Evolutionary conservation across 371 early-diverging fungal species (phyloP).

Genomic region (Syncephalastrum monosporum): DNA sequence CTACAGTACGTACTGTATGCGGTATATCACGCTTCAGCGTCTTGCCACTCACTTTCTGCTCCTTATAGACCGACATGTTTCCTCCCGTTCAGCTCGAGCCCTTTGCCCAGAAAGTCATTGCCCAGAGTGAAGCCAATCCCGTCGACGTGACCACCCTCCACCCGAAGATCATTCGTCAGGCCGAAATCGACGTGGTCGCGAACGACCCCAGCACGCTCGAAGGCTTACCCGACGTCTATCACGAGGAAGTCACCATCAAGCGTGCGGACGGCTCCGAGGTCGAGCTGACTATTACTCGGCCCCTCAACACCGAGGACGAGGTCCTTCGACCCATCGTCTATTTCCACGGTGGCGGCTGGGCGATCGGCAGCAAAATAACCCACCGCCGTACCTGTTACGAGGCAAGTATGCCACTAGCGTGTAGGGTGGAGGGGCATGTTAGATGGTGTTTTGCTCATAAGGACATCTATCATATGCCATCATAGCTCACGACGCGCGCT

Average conservation of each 20-base stretch:
- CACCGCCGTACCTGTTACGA: constrained; percentile 7
- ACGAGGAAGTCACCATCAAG: not conserved
- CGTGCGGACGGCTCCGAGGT: constrained; percentile 5
- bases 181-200: no score
- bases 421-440: no score
- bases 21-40: no score
- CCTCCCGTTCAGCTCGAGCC: constrained; percentile 2
- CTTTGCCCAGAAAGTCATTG: not conserved
- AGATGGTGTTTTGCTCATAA: no score
- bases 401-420: constrained; percentile 4
- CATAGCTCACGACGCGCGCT: constrained; percentile 9
- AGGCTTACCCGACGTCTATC: not conserved
- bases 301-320: constrained; percentile 7
- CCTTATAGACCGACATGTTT: not conserved
- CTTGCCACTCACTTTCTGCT: not conserved
- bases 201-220: not conserved
- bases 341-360: constrained; percentile 23
- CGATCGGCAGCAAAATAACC: constrained; percentile 14
- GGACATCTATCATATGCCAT: no score
- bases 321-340: constrained; percentile 12
- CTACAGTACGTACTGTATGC: no score
- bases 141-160: no score
- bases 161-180: no score
- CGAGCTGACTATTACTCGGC: constrained; percentile 4
- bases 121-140: no score